A percentile compares a stretch with the other conserved stretches of the same genome.
Evolutionary conservation across 148 eudicot species (phyloP).

Genomic region (Camellia granthamiana): DNA sequence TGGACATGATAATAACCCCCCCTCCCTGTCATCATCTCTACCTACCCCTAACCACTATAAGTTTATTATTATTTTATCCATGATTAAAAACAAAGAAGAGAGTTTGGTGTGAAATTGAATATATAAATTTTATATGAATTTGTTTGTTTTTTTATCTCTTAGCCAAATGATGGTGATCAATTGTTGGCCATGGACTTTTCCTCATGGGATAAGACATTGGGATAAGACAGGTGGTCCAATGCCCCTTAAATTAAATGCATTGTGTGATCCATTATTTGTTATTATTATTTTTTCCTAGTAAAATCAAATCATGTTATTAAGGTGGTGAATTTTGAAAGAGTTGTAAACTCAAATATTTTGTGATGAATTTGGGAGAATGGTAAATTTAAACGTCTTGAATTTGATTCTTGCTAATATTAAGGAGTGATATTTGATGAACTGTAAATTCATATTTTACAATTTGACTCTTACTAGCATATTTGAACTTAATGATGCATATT

Average conservation of each 20-base stretch:
- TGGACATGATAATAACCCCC: slow-evolving; percentile 11
- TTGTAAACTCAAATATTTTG: too few relatives aligned
- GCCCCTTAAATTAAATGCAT: not conserved
- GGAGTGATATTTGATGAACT: too few relatives aligned
- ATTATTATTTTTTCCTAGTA: too few relatives aligned
- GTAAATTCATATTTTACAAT: too few relatives aligned
- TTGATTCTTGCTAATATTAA: too few relatives aligned
- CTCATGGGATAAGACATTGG: not conserved
- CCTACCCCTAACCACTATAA: slow-evolving; percentile 48
- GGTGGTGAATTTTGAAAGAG: too few relatives aligned
- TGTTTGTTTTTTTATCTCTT: not conserved
- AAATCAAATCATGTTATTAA: too few relatives aligned
- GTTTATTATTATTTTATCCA: not conserved
- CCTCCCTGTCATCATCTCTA: slow-evolving; percentile 46
- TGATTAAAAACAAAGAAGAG: slow-evolving; percentile 2
- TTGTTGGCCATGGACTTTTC: slow-evolving; percentile 10
- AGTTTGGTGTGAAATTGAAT: slow-evolving; percentile 18
- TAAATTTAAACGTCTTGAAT: too few relatives aligned
- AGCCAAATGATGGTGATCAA: not conserved
- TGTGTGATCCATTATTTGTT: not conserved
- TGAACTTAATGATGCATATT: too few relatives aligned
- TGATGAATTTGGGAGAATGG: too few relatives aligned
- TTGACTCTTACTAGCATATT: too few relatives aligned
- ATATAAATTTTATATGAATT: too few relatives aligned
- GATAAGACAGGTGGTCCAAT: not conserved